Evolutionary conservation across 495 filamentous ascomycete genomes (phyloP).

Genomic region (Daldinia caldariorum): DNA sequence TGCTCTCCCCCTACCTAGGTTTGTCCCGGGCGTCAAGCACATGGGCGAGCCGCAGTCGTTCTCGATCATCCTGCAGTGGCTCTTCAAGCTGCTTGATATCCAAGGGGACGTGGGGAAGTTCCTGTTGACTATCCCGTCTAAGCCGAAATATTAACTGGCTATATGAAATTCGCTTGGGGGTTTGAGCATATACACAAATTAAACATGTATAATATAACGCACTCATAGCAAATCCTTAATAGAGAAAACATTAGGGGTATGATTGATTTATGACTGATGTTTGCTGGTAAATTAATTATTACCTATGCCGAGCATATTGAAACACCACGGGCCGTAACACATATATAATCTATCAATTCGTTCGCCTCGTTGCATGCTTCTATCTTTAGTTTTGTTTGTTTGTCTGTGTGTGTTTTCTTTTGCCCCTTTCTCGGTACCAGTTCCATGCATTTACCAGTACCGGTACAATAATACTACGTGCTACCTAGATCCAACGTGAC

Average conservation of each 20-base stretch:
- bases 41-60: conserved; percentile 39
- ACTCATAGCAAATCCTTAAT: too few relatives aligned
- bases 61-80: conserved; percentile 29
- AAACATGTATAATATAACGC: background rate
- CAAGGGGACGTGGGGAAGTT: conserved; percentile 28
- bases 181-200: background rate
- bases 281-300: too few relatives aligned
- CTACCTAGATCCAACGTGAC: background rate
- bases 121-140: conserved; percentile 36
- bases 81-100: conserved; percentile 39
- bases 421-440: background rate
- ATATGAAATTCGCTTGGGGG: background rate
- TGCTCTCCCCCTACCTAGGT: conserved; percentile 3
- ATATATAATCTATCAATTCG: too few relatives aligned
- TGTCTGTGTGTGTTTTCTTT: too few relatives aligned
- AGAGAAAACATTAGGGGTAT: too few relatives aligned
- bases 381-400: too few relatives aligned
- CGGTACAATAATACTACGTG: background rate
- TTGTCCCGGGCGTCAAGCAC: conserved; percentile 31
- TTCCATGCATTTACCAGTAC: background rate
- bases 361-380: too few relatives aligned
- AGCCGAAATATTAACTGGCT: conserved; percentile 27
- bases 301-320: too few relatives aligned
- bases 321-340: too few relatives aligned
- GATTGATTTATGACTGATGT: too few relatives aligned